phyloP scores from a whole-genome alignment of 305 asterid genomes.

The Nicotiana rustica region DNA sequence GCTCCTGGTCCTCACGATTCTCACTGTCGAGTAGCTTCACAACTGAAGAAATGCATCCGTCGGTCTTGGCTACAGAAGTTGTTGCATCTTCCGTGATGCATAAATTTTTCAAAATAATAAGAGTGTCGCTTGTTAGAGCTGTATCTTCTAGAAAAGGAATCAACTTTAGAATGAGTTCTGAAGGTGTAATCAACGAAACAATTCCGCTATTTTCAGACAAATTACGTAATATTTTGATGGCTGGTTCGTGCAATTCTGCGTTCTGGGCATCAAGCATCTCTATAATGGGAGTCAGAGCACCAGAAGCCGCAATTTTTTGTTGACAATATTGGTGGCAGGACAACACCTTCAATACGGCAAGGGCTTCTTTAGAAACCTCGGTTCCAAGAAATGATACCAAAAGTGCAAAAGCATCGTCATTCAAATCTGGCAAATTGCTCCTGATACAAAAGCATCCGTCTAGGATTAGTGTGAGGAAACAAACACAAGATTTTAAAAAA shows the following conservation, averaged over 20 bases:
- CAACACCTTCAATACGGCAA: conserved; percentile 55
- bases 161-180: conserved; percentile 58
- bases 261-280: conserved; percentile 61
- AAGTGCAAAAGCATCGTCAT: conserved; percentile 58
- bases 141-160: conserved; percentile 53
- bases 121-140: conserved; percentile 48
- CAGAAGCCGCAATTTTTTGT: conserved; percentile 55
- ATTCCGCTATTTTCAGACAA: conserved; percentile 53
- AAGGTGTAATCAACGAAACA: conserved; percentile 43
- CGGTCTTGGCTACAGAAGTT: conserved; percentile 53
- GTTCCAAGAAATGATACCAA: conserved; percentile 75
- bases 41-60: conserved; percentile 67
- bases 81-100: conserved; percentile 50
- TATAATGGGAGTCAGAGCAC: conserved; percentile 58
- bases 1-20: conserved; percentile 65
- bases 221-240: conserved; percentile 58
- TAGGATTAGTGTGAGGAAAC: conserved; percentile 26
- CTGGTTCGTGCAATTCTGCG: conserved; percentile 54
- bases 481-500: not conserved
- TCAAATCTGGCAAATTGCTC: conserved; percentile 48
- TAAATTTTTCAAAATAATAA: conserved; percentile 62
- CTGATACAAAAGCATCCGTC: conserved; percentile 48
- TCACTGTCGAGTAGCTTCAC: conserved; percentile 61
- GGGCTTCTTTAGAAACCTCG: conserved; percentile 65
- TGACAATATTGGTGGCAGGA: conserved; percentile 51